phyloP scores from a whole-genome alignment of 371 early-diverging fungal genomes.

The Mucor sp. region DNA sequence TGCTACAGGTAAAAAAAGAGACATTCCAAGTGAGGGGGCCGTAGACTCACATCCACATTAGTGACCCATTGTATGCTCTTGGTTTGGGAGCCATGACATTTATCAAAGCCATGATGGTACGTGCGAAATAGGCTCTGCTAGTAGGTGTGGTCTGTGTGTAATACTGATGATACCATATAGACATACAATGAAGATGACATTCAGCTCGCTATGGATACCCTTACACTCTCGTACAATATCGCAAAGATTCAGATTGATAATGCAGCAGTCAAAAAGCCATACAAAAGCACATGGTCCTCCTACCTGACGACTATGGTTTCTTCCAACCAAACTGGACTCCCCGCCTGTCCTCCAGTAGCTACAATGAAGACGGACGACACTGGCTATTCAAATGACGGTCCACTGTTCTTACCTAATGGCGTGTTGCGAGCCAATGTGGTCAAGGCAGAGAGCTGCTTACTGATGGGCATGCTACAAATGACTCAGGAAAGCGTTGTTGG shows the following conservation, averaged over 20 bases:
- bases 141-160: too few species aligned
- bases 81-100: constrained; percentile 37
- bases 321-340: constrained; percentile 22
- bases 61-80: constrained; percentile 41
- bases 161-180: constrained; percentile 18
- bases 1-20: constrained; percentile 11
- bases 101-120: constrained; percentile 41
- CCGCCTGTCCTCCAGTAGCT: constrained; percentile 10
- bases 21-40: too few species aligned
- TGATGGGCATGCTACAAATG: constrained; percentile 52
- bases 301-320: constrained; percentile 21
- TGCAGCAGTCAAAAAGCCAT: constrained; percentile 36
- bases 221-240: constrained; percentile 40
- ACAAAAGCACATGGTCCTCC: constrained; percentile 14
- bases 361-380: constrained; percentile 2
- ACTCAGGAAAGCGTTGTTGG: constrained; percentile 50
- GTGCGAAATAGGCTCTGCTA: background rate
- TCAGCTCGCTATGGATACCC: constrained; percentile 39
- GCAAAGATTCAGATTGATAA: constrained; percentile 49
- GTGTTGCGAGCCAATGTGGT: constrained; percentile 54
- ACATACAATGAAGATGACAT: constrained; percentile 54
- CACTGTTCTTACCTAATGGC: constrained; percentile 43
- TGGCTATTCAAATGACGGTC: background rate
- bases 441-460: constrained; percentile 53
- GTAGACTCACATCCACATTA: background rate